Conservation (phyloP, 2,329 filamentous ascomycete species). For the Alternaria sp. region DNA sequence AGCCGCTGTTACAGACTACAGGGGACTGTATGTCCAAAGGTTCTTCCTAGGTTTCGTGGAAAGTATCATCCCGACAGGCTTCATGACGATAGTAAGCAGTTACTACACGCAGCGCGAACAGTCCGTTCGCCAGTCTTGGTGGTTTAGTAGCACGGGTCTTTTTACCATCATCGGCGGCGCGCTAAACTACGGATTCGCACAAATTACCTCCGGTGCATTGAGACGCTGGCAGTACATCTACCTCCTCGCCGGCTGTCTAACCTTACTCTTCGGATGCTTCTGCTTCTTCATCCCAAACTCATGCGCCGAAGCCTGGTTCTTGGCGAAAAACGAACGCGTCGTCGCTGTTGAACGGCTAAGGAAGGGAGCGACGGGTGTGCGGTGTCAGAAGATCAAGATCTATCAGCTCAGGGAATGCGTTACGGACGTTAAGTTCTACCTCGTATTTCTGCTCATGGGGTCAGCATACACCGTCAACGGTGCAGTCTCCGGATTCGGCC, state of each 20-base stretch:
- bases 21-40: constrained; percentile 64
- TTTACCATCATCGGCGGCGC: constrained; percentile 44
- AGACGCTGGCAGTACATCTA: constrained; percentile 72
- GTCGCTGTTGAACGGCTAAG: constrained; percentile 57
- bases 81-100: constrained; percentile 59
- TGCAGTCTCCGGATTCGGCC: constrained; percentile 49
- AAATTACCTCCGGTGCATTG: constrained; percentile 44
- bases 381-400: constrained; percentile 58
- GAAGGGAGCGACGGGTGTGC: constrained; percentile 58
- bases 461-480: constrained; percentile 65
- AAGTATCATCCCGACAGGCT: constrained; percentile 62
- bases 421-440: constrained; percentile 53
- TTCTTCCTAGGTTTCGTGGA: constrained; percentile 66
- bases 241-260: constrained; percentile 64
- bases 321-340: constrained; percentile 66
- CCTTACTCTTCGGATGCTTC: constrained; percentile 66
- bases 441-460: constrained; percentile 49
- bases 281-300: constrained; percentile 72
- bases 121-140: constrained; percentile 64
- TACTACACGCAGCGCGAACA: constrained; percentile 53
- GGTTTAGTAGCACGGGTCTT: constrained; percentile 65
- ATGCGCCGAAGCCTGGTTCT: constrained; percentile 72
- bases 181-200: constrained; percentile 48
- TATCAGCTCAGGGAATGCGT: constrained; percentile 60
- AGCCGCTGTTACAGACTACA: constrained; percentile 68